phyloP scores from a whole-genome alignment of 2,329 filamentous ascomycete genomes.

The Talaromyces sp. region DNA sequence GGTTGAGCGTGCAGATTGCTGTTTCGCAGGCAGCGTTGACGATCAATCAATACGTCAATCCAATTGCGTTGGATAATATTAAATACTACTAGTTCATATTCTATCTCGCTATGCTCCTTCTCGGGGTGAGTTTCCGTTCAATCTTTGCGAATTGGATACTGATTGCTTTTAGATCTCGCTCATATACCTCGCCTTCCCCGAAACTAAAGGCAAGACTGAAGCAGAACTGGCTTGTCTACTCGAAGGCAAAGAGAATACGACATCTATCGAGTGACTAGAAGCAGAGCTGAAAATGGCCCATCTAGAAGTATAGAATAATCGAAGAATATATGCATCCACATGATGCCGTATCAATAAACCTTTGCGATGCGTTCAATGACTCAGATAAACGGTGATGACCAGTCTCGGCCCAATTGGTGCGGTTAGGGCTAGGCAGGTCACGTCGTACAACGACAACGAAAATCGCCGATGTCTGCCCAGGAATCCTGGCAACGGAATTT shows the following conservation, averaged over 20 bases:
- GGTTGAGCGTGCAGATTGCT: constrained; percentile 48
- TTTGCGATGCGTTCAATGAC: not conserved
- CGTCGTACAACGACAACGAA: not conserved
- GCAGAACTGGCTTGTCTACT: not conserved
- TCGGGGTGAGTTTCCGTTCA: not conserved
- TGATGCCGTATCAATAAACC: not conserved
- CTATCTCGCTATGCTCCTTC: not conserved
- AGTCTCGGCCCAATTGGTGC: not conserved
- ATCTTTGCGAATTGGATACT: not conserved
- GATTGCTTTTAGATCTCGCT: not conserved
- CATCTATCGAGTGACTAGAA: not conserved
- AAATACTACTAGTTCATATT: constrained; percentile 51
- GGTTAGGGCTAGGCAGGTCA: not conserved
- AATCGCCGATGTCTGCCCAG: not conserved
- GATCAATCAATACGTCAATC: constrained; percentile 44
- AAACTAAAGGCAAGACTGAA: not conserved
- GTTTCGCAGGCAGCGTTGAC: constrained; percentile 44
- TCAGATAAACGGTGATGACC: not conserved
- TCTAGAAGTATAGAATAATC: not conserved
- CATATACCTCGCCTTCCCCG: not conserved
- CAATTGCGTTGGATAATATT: constrained; percentile 46
- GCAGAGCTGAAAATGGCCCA: not conserved
- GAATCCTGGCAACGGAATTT: not conserved
- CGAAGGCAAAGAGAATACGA: not conserved
- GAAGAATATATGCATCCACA: not conserved